phyloP scores from a whole-genome alignment of 2,329 filamentous ascomycete species.

The Pseudogymnoascus sp. region DNA sequence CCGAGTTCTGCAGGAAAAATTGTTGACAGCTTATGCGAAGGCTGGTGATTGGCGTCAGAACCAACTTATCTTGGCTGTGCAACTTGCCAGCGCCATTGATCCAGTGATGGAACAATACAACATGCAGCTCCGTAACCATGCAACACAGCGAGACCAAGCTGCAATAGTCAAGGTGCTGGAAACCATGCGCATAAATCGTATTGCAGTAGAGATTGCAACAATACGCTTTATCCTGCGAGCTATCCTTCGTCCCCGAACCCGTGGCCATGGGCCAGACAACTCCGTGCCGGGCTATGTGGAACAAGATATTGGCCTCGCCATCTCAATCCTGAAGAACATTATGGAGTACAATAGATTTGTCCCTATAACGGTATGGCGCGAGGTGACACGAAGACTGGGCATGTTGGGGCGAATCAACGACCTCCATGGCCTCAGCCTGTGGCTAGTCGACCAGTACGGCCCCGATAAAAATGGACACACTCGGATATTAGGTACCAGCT shows the following conservation, averaged over 20 bases:
- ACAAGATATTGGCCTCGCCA: conserved; percentile 32
- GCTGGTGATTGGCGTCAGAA: conserved; percentile 43
- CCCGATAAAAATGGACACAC: conserved; percentile 9
- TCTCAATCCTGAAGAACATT: conserved; percentile 40
- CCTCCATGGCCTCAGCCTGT: conserved; percentile 44
- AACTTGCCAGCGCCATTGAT: conserved; percentile 37
- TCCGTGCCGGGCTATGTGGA: conserved; percentile 17
- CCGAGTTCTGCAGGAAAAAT: conserved; percentile 41
- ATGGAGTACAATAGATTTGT: conserved; percentile 38
- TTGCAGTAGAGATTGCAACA: conserved; percentile 37
- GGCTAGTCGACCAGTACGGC: conserved; percentile 37
- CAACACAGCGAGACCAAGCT: conserved; percentile 28
- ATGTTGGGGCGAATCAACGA: conserved; percentile 46
- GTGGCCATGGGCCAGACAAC: conserved; percentile 18
- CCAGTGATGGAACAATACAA: conserved; percentile 38
- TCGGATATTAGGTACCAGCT: conserved; percentile 10
- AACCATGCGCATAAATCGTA: conserved; percentile 41
- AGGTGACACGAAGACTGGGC: conserved; percentile 52
- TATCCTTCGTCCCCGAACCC: conserved; percentile 33
- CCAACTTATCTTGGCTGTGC: conserved; percentile 47
- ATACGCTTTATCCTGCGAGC: conserved; percentile 35
- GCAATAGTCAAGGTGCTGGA: conserved; percentile 26
- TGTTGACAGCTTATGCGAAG: conserved; percentile 46
- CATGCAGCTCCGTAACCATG: conserved; percentile 36
- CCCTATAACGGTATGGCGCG: conserved; percentile 42